A percentile compares a stretch with the other conserved stretches of the same genome.
phyloP scores from a whole-genome alignment of 2,329 filamentous ascomycete genomes.

The Paraphaeosphaeria sporulosa region DNA sequence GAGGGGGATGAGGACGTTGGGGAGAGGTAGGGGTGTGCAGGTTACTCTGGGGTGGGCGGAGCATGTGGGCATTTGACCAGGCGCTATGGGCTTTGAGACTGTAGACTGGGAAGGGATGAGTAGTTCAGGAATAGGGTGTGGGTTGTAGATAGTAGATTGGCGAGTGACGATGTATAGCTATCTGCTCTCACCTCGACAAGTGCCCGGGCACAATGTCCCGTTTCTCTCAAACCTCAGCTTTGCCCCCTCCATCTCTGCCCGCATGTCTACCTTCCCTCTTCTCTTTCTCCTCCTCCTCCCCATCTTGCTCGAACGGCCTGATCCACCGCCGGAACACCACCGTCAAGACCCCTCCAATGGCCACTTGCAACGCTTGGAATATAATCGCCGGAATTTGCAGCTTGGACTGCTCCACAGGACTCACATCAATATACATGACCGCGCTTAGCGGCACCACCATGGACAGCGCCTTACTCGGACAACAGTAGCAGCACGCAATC shows the following conservation, averaged over 20 bases:
- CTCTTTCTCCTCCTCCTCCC: too few relatives aligned
- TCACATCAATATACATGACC: slow-evolving; percentile 70
- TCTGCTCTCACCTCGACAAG: too few relatives aligned
- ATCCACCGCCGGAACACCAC: slow-evolving; percentile 54
- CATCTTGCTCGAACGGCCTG: slow-evolving; percentile 63
- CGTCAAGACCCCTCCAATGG: slow-evolving; percentile 52
- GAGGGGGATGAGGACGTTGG: slow-evolving; percentile 37
- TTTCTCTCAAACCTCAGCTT: neutral
- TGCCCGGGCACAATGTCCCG: neutral
- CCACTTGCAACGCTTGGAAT: slow-evolving; percentile 58
- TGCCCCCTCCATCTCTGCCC: neutral
- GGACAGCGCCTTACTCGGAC: slow-evolving; percentile 75
- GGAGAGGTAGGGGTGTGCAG: neutral
- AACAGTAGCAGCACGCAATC: slow-evolving; percentile 76
- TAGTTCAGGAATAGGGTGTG: too few relatives aligned
- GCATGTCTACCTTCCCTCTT: slow-evolving; percentile 15
- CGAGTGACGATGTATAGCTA: too few relatives aligned
- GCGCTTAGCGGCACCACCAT: slow-evolving; percentile 73
- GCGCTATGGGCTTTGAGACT: too few relatives aligned
- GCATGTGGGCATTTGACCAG: too few relatives aligned
- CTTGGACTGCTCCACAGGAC: slow-evolving; percentile 62
- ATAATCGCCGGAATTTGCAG: slow-evolving; percentile 71
- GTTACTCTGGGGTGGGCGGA: too few relatives aligned
- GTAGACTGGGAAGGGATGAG: too few relatives aligned
- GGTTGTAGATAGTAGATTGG: too few relatives aligned